Evolutionary conservation across 495 filamentous ascomycete genomes (phyloP).

Genomic region (Podospora fimiseda): DNA sequence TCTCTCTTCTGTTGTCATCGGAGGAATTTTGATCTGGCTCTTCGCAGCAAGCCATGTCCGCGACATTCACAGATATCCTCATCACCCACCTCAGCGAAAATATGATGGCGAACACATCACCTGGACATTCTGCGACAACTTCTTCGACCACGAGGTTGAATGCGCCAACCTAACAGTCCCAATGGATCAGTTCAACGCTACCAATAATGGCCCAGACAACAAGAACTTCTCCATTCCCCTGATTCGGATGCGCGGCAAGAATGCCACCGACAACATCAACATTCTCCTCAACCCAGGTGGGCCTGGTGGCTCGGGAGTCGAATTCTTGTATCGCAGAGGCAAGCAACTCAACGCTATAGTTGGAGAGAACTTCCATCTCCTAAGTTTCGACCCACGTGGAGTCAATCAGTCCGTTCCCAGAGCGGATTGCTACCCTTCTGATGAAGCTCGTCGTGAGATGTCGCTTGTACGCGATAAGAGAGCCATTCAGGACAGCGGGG

Average conservation of each 20-base stretch:
- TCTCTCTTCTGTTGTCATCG: not conserved
- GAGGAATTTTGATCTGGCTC: constrained; percentile 45
- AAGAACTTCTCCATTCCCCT: constrained; percentile 40
- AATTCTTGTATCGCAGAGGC: constrained; percentile 30
- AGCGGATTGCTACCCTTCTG: constrained; percentile 34
- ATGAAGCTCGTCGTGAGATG: constrained; percentile 18
- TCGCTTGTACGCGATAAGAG: constrained; percentile 23
- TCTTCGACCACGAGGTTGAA: constrained; percentile 27
- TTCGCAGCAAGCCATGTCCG: not conserved
- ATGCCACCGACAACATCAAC: constrained; percentile 30
- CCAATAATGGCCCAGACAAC: constrained; percentile 16
- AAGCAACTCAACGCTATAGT: constrained; percentile 29
- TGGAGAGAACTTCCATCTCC: constrained; percentile 39
- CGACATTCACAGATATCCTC: not conserved
- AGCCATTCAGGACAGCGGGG: constrained; percentile 30
- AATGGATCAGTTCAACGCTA: constrained; percentile 38
- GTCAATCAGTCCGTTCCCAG: constrained; percentile 34
- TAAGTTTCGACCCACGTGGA: constrained; percentile 42
- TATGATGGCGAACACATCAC: constrained; percentile 33
- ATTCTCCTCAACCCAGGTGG: constrained; percentile 43
- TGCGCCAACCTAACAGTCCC: constrained; percentile 36
- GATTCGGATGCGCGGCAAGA: constrained; percentile 32
- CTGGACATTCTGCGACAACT: constrained; percentile 34
- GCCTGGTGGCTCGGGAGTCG: constrained; percentile 36
- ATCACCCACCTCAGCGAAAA: not conserved